phyloP scores from a whole-genome alignment of 148 eudicot species.

The Camellia japonica region DNA sequence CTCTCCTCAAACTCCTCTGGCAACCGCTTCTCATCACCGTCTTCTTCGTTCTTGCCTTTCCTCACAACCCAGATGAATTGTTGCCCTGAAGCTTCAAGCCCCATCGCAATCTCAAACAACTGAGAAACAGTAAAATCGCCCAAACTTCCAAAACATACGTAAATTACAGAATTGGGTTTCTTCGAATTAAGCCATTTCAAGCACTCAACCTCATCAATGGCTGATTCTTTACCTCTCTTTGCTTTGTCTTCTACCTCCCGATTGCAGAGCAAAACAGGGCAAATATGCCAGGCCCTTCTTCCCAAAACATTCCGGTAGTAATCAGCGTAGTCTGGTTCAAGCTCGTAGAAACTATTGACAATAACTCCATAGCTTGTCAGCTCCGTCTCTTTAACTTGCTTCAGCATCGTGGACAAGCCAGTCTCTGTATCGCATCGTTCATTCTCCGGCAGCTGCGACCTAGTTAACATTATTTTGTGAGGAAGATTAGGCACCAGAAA shows the following conservation, averaged over 20 bases:
- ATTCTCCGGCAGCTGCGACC: slow-evolving; percentile 17
- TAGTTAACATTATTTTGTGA: slow-evolving; percentile 12
- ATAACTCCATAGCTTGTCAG: neutral
- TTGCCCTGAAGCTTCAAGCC: too few relatives aligned
- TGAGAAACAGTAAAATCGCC: slow-evolving; percentile 18
- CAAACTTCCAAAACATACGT: slow-evolving; percentile 47
- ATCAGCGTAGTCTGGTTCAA: too few relatives aligned
- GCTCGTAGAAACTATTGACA: slow-evolving; percentile 44
- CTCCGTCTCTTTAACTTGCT: slow-evolving; percentile 24
- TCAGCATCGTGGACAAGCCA: neutral
- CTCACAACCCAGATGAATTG: too few relatives aligned
- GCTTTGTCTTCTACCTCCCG: slow-evolving; percentile 26
- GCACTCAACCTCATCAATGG: slow-evolving; percentile 41
- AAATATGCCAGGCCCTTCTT: neutral
- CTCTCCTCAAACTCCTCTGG: too few relatives aligned
- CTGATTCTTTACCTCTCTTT: slow-evolving; percentile 33
- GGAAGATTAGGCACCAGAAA: slow-evolving; percentile 21
- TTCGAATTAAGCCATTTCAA: slow-evolving; percentile 49
- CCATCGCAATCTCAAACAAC: slow-evolving; percentile 39
- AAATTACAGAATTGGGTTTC: slow-evolving; percentile 31
- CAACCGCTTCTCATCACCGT: too few relatives aligned
- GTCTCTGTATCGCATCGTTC: neutral
- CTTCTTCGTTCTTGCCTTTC: too few relatives aligned
- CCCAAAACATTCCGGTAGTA: too few relatives aligned
- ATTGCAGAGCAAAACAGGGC: slow-evolving; percentile 45